Percentiles rank a stretch among this genome's conserved stretches.
Evolutionary conservation across 305 asterid genomes (phyloP).

Genomic region (Fraxinus angustifolia): DNA sequence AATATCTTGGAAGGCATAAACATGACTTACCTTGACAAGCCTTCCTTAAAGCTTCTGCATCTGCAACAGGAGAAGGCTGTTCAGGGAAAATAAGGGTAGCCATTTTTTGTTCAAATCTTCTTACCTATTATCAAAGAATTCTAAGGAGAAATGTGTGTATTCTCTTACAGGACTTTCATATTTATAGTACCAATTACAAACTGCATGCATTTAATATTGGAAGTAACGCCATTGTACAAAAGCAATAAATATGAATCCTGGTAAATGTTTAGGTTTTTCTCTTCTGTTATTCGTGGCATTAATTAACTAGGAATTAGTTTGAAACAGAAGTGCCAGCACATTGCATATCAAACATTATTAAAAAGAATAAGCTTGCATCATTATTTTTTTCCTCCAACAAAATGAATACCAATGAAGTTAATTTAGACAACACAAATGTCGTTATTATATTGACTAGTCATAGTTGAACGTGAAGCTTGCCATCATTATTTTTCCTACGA

Average conservation of each 20-base stretch:
- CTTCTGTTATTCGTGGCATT: neutral
- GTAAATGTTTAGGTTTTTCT: neutral
- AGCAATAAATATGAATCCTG: neutral
- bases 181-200: conserved; percentile 31
- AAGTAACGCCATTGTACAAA: conserved; percentile 35
- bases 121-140: neutral
- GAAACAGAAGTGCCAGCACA: neutral
- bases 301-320: neutral
- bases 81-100: conserved; percentile 63
- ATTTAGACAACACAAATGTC: neutral
- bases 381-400: neutral
- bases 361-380: neutral
- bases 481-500: neutral
- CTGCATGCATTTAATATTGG: conserved; percentile 13
- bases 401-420: neutral
- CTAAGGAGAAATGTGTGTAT: neutral
- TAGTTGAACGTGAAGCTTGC: neutral
- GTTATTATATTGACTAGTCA: no score
- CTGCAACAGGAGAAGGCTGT: conserved; percentile 66
- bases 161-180: neutral
- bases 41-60: conserved; percentile 70
- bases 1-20: neutral
- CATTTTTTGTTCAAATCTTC: conserved; percentile 27
- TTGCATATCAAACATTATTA: neutral
- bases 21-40: conserved; percentile 59